These are phyloP conservation scores for Xylaria sp. DNA, from an alignment of 2,329 filamentous ascomycete genomes.

Conservation along the genomic window DNA sequence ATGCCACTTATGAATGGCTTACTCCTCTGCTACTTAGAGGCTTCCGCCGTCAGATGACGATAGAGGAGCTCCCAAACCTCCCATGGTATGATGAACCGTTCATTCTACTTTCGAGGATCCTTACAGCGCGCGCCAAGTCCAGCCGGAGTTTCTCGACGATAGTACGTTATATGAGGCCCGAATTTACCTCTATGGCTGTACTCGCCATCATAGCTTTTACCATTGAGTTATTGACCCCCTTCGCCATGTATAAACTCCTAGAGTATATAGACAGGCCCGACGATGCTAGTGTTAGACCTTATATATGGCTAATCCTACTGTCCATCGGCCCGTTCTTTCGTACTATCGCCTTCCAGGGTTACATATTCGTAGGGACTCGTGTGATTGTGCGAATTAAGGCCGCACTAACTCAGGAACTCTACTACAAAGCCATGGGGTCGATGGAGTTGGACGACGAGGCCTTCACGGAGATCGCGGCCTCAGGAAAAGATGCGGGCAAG, in stretches of 20 bases:
- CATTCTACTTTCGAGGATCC: slow-evolving; percentile 57
- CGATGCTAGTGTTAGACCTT: slow-evolving; percentile 58
- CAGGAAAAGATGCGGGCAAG: slow-evolving; percentile 42
- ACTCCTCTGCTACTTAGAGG: slow-evolving; percentile 61
- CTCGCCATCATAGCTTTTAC: slow-evolving; percentile 53
- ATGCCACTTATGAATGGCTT: slow-evolving; percentile 62
- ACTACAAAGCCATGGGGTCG: slow-evolving; percentile 64
- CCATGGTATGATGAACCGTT: slow-evolving; percentile 67
- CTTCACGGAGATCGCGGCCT: slow-evolving; percentile 51
- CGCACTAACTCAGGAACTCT: slow-evolving; percentile 67
- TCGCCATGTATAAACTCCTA: slow-evolving; percentile 64
- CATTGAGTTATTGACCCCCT: slow-evolving; percentile 63
- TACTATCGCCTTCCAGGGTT: slow-evolving; percentile 65
- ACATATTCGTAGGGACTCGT: slow-evolving; percentile 67
- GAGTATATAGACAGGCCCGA: slow-evolving; percentile 60
- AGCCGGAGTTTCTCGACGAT: slow-evolving; percentile 59
- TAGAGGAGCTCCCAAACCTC: slow-evolving; percentile 59
- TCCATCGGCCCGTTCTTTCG: slow-evolving; percentile 61
- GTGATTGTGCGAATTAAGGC: slow-evolving; percentile 66
- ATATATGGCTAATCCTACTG: slow-evolving; percentile 64
- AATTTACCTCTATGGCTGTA: slow-evolving; percentile 58
- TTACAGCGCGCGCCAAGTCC: slow-evolving; percentile 55
- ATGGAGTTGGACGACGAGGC: slow-evolving; percentile 68
- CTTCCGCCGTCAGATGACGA: slow-evolving; percentile 55
- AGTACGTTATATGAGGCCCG: slow-evolving; percentile 55